These are phyloP conservation scores for Wickerhamiella azyma DNA, from an alignment of 805 yeast genomes.

Conservation along the genomic window DNA sequence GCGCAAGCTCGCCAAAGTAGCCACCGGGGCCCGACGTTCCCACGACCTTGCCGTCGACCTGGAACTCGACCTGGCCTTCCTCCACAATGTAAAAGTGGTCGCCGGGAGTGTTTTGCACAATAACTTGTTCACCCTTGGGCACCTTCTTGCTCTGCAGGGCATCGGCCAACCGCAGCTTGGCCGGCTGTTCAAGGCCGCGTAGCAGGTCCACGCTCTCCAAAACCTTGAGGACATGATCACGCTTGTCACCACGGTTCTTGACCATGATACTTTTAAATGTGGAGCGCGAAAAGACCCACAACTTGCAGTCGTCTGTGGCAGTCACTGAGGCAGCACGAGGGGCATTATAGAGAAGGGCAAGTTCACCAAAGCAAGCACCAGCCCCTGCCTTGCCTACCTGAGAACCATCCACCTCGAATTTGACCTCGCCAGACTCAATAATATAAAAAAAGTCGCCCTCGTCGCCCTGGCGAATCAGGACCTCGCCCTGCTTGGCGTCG, in stretches of 20 bases:
- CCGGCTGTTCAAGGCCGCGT: slow-evolving; percentile 56
- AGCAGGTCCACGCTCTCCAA: slow-evolving; percentile 77
- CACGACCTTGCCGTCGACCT: slow-evolving; percentile 42
- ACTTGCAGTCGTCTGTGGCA: slow-evolving; percentile 53
- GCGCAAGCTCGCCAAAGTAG: slow-evolving; percentile 93
- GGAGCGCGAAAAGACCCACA: slow-evolving; percentile 89
- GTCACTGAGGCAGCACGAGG: slow-evolving; percentile 94
- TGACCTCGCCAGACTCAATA: slow-evolving; percentile 73
- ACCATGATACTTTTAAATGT: slow-evolving; percentile 84
- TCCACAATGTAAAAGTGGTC: slow-evolving; percentile 64
- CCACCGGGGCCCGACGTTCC: slow-evolving; percentile 60
- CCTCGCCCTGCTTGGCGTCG: slow-evolving; percentile 40
- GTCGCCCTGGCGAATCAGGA: slow-evolving; percentile 79
- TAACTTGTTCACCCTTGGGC: slow-evolving; percentile 57
- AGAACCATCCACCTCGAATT: slow-evolving; percentile 56
- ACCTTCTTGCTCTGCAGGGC: slow-evolving; percentile 72
- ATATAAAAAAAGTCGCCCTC: slow-evolving; percentile 89
- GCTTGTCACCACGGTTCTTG: slow-evolving; percentile 81
- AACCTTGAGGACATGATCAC: slow-evolving; percentile 81
- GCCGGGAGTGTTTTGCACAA: slow-evolving; percentile 76
- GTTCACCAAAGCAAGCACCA: slow-evolving; percentile 90
- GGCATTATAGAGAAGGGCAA: slow-evolving; percentile 93
- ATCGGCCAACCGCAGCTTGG: slow-evolving; percentile 85
- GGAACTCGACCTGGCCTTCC: slow-evolving; percentile 69
- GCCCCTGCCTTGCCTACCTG: slow-evolving; percentile 65